Evolutionary conservation across 1,139 yeast genomes (phyloP).

Genomic region (Candida sp.): DNA sequence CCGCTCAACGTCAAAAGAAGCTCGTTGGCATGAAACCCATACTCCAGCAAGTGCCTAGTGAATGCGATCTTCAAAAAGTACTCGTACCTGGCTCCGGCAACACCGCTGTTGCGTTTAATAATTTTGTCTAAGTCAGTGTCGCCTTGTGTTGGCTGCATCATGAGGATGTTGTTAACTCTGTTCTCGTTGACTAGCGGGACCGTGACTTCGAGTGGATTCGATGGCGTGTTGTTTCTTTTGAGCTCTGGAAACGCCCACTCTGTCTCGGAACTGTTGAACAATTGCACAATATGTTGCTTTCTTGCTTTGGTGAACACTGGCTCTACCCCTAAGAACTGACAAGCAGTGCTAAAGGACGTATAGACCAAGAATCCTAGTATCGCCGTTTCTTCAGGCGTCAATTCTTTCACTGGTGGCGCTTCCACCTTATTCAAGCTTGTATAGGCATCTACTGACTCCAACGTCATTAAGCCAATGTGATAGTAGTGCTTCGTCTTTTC

Average conservation of each 20-base stretch:
- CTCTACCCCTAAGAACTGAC: background rate
- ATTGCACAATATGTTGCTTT: background rate
- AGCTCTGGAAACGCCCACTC: slow-evolving; percentile 6
- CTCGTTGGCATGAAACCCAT: background rate
- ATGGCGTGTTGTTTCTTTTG: background rate
- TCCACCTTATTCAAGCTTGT: background rate
- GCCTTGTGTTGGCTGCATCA: background rate
- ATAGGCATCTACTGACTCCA: background rate
- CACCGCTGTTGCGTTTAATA: background rate
- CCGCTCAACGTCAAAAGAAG: slow-evolving; percentile 5
- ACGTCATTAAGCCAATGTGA: background rate
- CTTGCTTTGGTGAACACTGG: background rate
- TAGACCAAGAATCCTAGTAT: slow-evolving; percentile 1
- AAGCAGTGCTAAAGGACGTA: background rate
- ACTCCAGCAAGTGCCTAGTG: background rate
- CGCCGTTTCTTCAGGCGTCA: background rate
- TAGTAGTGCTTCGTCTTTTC: background rate
- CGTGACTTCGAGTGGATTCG: slow-evolving; percentile 3
- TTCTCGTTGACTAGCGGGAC: slow-evolving; percentile 8
- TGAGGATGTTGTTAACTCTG: slow-evolving; percentile 9
- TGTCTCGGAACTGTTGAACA: slow-evolving; percentile 1
- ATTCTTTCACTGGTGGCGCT: background rate
- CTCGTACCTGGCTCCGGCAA: slow-evolving; percentile 4
- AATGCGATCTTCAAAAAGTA: slow-evolving; percentile 4
- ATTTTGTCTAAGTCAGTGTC: background rate